phyloP scores from a whole-genome alignment of 1,284 basidiomycete species.

The Cryptococcus sp. region DNA sequence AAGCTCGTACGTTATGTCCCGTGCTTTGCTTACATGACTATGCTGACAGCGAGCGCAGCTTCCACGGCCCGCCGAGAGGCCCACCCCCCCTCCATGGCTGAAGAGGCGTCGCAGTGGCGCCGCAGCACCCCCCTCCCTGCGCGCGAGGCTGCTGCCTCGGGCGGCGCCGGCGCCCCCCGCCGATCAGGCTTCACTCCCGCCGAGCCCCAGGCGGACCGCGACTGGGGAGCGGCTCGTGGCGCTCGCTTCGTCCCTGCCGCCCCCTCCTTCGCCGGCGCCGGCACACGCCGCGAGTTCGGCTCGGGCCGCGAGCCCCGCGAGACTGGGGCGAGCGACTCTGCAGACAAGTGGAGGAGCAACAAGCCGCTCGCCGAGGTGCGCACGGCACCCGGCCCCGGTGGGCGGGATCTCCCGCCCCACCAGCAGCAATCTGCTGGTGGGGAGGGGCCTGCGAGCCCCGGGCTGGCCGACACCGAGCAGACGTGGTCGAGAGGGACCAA shows the following conservation, averaged over 20 bases:
- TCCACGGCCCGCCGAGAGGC: slow-evolving; percentile 31
- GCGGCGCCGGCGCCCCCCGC: slow-evolving; percentile 1
- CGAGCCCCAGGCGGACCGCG: slow-evolving; percentile 43
- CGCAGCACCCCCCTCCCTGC: slow-evolving; percentile 80
- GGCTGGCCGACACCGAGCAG: slow-evolving; percentile 71
- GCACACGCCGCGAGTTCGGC: slow-evolving; percentile 34
- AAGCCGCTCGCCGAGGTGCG: slow-evolving; percentile 33
- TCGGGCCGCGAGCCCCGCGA: slow-evolving; percentile 18
- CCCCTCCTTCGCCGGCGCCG: slow-evolving; percentile 13
- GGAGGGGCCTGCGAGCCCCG: slow-evolving; percentile 21
- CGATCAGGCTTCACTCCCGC: slow-evolving; percentile 31
- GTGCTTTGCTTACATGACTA: neutral
- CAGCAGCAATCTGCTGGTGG: slow-evolving; percentile 15
- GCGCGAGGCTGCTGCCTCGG: slow-evolving; percentile 39
- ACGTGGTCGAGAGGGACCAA: slow-evolving; percentile 52
- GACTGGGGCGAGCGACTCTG: slow-evolving; percentile 50
- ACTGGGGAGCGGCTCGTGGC: slow-evolving; percentile 52
- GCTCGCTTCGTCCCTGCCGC: slow-evolving; percentile 50
- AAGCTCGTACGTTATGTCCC: slow-evolving; percentile 68
- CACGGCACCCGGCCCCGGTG: slow-evolving; percentile 7
- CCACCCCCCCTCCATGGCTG: slow-evolving; percentile 49
- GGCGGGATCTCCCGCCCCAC: slow-evolving; percentile 33
- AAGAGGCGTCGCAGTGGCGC: slow-evolving; percentile 66
- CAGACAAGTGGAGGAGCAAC: slow-evolving; percentile 54
- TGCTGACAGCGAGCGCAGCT: neutral